Evolutionary conservation across 208 protist genomes (phyloP), one percentile per base, ranked within the genome.

Genomic region (Leishmania tropica): DNA sequence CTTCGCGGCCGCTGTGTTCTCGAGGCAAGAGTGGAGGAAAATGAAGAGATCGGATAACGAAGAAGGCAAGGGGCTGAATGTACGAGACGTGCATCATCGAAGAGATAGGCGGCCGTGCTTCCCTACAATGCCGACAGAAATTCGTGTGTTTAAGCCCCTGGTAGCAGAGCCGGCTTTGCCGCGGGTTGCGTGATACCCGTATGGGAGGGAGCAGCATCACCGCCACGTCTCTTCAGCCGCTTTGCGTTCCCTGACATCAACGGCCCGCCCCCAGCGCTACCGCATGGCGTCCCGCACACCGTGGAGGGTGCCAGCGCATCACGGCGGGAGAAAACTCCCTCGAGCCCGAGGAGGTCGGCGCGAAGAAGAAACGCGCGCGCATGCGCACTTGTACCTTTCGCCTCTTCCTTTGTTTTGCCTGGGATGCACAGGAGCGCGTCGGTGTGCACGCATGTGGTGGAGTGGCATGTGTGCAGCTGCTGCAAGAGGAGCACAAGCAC

Each of bases 351-450:
- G 28, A 64, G 58, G 28, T n/a, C 58, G 58, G 35, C 24, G 58
- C 58, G 3, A 35, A 35, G 42, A 45, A 45, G 58, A 10, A 35
- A 31, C 35, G 28, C 1, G 8, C n/a, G 17, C 58, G n/a, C n/a
- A 28, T 31, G 13, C 58, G 11, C 1, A 42, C 17, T 75, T 28
- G 60, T 17, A 62, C 28, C 47, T 77, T 62, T 47, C 82, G 35
- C 48, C 58, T n/a, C n/a, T 72, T 47, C 82, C 40, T 60, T 65
- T 42, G 45, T 75, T 58, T 51, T 17, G 42, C 60, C 74, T 53
- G 17, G 2, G 73, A 35, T 64, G 58, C 54, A 35, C 28, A 64
- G 58, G 28, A 13, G 58, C 35, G 58, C n/a, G n/a, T 37, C 62
- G 31, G 62, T 31, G 56, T 62, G 56, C 56, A 62, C 6, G 28